phyloP scores from a whole-genome alignment of 805 yeast genomes.

The Komagataella pastoris region DNA sequence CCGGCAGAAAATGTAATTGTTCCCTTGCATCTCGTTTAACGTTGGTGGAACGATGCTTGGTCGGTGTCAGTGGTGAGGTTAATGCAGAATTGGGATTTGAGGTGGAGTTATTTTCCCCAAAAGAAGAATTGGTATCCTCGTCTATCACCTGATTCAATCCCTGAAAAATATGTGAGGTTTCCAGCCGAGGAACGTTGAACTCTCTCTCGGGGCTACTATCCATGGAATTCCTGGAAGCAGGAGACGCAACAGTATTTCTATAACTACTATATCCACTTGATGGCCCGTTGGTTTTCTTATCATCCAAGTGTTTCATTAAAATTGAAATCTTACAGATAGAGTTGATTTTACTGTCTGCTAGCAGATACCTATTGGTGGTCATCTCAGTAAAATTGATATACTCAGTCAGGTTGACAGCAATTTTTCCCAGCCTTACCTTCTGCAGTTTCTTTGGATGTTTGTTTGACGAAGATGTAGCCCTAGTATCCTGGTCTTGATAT shows the following conservation, averaged over 20 bases:
- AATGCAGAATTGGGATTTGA: not conserved
- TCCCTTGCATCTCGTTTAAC: not conserved
- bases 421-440: slow-evolving; percentile 45
- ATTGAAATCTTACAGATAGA: slow-evolving; percentile 57
- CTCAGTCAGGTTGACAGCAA: slow-evolving; percentile 61
- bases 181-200: slow-evolving; percentile 10
- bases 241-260: not conserved
- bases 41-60: not conserved
- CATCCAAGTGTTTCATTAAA: slow-evolving; percentile 7
- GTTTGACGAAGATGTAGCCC: slow-evolving; percentile 7
- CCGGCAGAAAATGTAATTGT: not conserved
- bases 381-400: slow-evolving; percentile 44
- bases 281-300: not conserved
- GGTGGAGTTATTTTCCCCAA: not conserved
- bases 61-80: not conserved
- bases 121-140: not conserved
- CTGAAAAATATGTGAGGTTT: slow-evolving; percentile 10
- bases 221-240: not conserved
- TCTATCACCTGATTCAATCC: slow-evolving; percentile 12
- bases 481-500: slow-evolving; percentile 7
- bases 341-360: slow-evolving; percentile 72
- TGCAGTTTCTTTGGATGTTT: slow-evolving; percentile 3
- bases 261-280: not conserved
- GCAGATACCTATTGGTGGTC: slow-evolving; percentile 46
- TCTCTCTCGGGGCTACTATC: not conserved